These are phyloP conservation scores for Sherardia arvensis DNA, from an alignment of 257 asterid genomes.

Conservation along the genomic window DNA sequence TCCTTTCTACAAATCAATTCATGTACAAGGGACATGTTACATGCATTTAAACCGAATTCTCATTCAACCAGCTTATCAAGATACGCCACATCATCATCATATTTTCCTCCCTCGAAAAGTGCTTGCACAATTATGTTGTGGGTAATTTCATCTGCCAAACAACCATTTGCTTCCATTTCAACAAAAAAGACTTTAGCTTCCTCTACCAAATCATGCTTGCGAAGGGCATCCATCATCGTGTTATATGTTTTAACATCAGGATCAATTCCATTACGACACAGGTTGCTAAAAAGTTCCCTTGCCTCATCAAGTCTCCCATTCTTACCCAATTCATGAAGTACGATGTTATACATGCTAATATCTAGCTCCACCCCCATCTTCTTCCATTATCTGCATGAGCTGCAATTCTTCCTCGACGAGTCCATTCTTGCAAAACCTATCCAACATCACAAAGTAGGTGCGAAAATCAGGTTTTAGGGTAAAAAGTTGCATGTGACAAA, in stretches of 20 bases:
- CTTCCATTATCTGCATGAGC: neutral
- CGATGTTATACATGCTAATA: neutral
- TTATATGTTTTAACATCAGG: constrained; percentile 19
- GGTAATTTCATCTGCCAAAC: too few species aligned
- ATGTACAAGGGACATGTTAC: too few species aligned
- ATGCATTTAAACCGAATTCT: too few species aligned
- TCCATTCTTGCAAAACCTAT: neutral
- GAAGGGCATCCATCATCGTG: neutral
- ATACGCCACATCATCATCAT: too few species aligned
- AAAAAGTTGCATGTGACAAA: neutral
- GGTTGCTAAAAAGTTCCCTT: neutral
- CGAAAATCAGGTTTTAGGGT: constrained; percentile 10
- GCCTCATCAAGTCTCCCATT: constrained; percentile 7
- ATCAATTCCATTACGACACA: constrained; percentile 6
- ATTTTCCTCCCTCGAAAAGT: too few species aligned
- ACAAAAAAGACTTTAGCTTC: constrained; percentile 9
- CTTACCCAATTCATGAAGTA: constrained; percentile 18
- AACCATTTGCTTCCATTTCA: too few species aligned
- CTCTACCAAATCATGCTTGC: constrained; percentile 10
- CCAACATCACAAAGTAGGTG: constrained; percentile 8
- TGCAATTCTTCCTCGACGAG: constrained; percentile 14
- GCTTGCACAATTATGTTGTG: too few species aligned
- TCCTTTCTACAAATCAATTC: too few species aligned
- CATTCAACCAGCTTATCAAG: too few species aligned
- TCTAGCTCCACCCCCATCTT: constrained; percentile 8